Base-by-base conservation (phyloP, 2,329 filamentous ascomycete genomes). In the Ceratocystis lukuohia region DNA sequence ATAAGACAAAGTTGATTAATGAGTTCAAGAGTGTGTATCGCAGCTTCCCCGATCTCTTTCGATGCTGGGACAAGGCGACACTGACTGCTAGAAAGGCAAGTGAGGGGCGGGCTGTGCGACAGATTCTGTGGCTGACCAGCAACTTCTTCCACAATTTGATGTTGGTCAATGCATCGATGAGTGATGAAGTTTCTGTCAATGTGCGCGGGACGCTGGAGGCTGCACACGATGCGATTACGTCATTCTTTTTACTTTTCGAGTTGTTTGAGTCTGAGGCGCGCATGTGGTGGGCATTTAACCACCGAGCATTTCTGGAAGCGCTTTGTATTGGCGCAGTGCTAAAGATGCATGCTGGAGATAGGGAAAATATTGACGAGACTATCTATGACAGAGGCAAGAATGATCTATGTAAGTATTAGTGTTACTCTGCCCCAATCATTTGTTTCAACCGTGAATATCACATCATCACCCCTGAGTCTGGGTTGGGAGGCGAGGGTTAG, bases 221-320 rank as follows among this genome's bases (percentile, higher is more conserved):
- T 0, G 88, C 88, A 0, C 85, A 90, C 71, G 87, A 88, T 72
- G 88, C 88, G 3, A 83, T 93, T 61, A 82, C 80, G 57, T 79
- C 87, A 1, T 93, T 91, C 73, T 91, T 92, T 73, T 79, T 91
- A 67, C 79, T 84, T 5, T 89, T 86, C 75, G 78, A 77, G 46
- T 76, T 89, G 12, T 85, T 91, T 69, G 84, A 87, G 70, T 78
- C 79, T 17, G 89, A 93, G 76, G 87, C 88, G 1, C 81, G 85
- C 15, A 88, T 91, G 0, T 92, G 88, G 88, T 93, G 88, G 88
- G 88, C 90, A 0, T 90, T 91, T 70, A 89, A 91, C 73, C 89
- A 92, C 72, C 79, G 89, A 1, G 88, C 88, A 0, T 92, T 92
- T 72, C 79, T 92, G 64, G 88, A 92, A 77, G 87, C 87, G 41